Evolutionary conservation across 73 alveolate genomes (phyloP).

Genomic region (Stentor roeselii): DNA sequence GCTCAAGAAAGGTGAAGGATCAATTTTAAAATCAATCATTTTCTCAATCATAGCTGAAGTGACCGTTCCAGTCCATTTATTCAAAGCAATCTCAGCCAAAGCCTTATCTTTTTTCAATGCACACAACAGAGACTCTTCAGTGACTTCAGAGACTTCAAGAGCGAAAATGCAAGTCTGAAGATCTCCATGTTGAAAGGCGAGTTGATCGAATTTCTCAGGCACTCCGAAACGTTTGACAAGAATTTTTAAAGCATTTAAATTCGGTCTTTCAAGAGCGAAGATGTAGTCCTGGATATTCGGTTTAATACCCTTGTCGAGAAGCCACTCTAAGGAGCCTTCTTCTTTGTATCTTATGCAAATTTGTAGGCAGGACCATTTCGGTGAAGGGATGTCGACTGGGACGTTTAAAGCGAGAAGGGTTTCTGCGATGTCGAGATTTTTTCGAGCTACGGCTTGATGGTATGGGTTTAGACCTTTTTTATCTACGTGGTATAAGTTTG

Average conservation of each 20-base stretch:
- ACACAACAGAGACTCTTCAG: background rate
- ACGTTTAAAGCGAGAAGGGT: conserved; percentile 12
- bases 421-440: conserved; percentile 36
- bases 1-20: background rate
- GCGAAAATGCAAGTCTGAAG: background rate
- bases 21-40: background rate
- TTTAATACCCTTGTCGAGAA: background rate
- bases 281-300: background rate
- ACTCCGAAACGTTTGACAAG: background rate
- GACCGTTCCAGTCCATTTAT: background rate
- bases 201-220: too few relatives aligned
- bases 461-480: conserved; percentile 48
- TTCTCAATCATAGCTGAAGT: background rate
- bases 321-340: background rate
- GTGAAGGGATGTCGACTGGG: conserved; percentile 17
- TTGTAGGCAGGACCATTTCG: background rate
- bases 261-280: background rate
- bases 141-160: background rate
- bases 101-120: background rate
- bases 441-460: conserved; percentile 35
- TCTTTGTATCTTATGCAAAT: background rate
- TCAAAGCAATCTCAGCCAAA: background rate
- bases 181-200: too few relatives aligned
- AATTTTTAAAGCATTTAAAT: background rate
- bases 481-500: conserved; percentile 38